Conservation (phyloP, 768 basidiomycete genomes). For the Russula emetica region DNA sequence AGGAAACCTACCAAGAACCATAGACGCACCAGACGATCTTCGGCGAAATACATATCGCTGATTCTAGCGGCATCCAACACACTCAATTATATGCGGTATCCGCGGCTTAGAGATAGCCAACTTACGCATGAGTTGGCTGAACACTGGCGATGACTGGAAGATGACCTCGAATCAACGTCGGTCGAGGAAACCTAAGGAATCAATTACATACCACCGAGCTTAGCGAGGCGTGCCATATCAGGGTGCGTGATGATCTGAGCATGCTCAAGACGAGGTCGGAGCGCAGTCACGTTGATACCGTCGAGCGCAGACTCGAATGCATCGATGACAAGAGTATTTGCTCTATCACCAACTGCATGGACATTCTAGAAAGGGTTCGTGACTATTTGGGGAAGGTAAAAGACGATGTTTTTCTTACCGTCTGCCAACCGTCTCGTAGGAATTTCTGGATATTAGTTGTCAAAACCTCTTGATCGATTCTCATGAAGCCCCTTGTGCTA, state of each 20-base stretch:
- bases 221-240: constrained; percentile 74
- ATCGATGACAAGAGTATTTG: constrained; percentile 79
- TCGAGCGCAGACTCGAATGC: constrained; percentile 70
- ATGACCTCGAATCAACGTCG: not conserved
- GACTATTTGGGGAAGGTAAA: not conserved
- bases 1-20: not conserved
- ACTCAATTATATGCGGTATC: constrained; percentile 7
- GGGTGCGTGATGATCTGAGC: constrained; percentile 78
- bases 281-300: constrained; percentile 55
- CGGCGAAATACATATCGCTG: constrained; percentile 88
- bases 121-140: constrained; percentile 86
- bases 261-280: constrained; percentile 83
- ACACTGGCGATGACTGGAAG: constrained; percentile 78
- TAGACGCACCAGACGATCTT: constrained; percentile 63
- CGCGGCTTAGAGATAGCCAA: constrained; percentile 24
- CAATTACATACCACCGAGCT: constrained; percentile 61
- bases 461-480: constrained; percentile 58
- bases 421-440: constrained; percentile 83
- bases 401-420: constrained; percentile 48
- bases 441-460: constrained; percentile 62
- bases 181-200: not conserved
- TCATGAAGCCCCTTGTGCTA: constrained; percentile 71
- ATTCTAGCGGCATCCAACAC: constrained; percentile 41
- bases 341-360: constrained; percentile 83
- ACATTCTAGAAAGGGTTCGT: constrained; percentile 55